Base-by-base conservation (phyloP, 2,329 filamentous ascomycete species). In the Pseudocercospora pini-densiflorae region DNA sequence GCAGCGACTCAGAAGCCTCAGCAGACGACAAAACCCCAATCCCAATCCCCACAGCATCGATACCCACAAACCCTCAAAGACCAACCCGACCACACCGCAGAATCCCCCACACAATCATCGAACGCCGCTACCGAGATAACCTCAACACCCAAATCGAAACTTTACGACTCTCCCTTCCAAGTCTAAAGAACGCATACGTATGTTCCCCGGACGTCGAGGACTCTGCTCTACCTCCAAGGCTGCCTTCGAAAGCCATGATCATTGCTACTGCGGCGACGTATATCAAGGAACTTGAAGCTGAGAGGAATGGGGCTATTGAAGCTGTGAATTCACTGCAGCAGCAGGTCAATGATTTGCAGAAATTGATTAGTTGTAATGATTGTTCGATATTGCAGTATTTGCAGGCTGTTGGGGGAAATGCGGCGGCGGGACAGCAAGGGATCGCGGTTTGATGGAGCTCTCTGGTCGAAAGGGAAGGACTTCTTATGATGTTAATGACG, bases 101-200 rank as follows among this genome's bases (percentile, higher is more conserved):
- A n/a, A 71, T 72, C 55, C 71, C 71, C 1, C 81, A 83, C 74
- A 82, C 82, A 61, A 79, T 82, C 67, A 80, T 83, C 61, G 81
- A 83, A 68, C 79, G 80, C 55, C 80, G 81, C 63, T 83, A 83
- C 70, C 80, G 81, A 61, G 80, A 82, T 60, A 81, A 80, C 3
- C 77, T 83, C 58, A 82, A 82, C 73, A 79, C 80, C 0, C 80
- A 82, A 65, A 78, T 82, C 55, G 81, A 83, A 16, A 79, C 79
- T 0, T 74, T 83, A 7, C 77, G 70, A 68, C 75, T 45, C 76
- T 80, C 61, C 2, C 76, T 82, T 0, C 80, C 80, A 0, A 77
- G 77, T 1, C 76, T 82, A 1, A 79, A 81, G 68, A 78, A 80
- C 67, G 66, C 75, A 66, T 65, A 74, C 67, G n/a, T 81, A 74